These are phyloP conservation scores for Artemisia annua DNA, from an alignment of 129 eudicot genomes.

Conservation along the genomic window DNA sequence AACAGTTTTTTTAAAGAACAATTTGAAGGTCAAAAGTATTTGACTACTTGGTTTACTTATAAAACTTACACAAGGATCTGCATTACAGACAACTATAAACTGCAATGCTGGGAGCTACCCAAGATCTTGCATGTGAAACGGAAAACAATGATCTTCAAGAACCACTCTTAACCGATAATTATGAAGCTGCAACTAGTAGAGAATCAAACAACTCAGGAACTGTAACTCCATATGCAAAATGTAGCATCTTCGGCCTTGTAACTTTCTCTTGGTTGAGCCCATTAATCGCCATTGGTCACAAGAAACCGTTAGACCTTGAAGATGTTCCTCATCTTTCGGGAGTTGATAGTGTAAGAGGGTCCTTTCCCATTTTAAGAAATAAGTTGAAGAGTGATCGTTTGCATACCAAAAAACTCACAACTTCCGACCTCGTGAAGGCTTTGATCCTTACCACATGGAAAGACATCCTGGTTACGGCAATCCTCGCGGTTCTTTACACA, in stretches of 20 bases:
- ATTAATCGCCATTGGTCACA: conserved; percentile 60
- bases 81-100: conserved; percentile 30
- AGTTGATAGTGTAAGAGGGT: conserved; percentile 54
- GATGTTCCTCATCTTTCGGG: conserved; percentile 76
- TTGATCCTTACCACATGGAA: conserved; percentile 57
- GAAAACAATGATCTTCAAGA: conserved; percentile 36
- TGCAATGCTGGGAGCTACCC: conserved; percentile 48
- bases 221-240: conserved; percentile 52
- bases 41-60: neutral
- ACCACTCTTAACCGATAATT: conserved; percentile 44
- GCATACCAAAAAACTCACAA: conserved; percentile 37
- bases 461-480: conserved; percentile 58
- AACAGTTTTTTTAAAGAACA: too few species aligned
- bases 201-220: conserved; percentile 41
- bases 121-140: conserved; percentile 34
- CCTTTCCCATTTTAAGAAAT: conserved; percentile 47
- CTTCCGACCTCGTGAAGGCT: conserved; percentile 57
- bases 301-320: conserved; percentile 66
- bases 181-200: conserved; percentile 9
- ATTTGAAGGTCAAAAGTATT: too few species aligned
- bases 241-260: conserved; percentile 51
- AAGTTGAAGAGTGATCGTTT: conserved; percentile 30
- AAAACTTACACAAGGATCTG: neutral
- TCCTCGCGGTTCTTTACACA: conserved; percentile 50
- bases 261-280: conserved; percentile 86